Percentiles rank a stretch among this genome's conserved stretches.
Evolutionary conservation across 1,139 yeast species (phyloP).

Genomic region (Yamadazyma oceani): DNA sequence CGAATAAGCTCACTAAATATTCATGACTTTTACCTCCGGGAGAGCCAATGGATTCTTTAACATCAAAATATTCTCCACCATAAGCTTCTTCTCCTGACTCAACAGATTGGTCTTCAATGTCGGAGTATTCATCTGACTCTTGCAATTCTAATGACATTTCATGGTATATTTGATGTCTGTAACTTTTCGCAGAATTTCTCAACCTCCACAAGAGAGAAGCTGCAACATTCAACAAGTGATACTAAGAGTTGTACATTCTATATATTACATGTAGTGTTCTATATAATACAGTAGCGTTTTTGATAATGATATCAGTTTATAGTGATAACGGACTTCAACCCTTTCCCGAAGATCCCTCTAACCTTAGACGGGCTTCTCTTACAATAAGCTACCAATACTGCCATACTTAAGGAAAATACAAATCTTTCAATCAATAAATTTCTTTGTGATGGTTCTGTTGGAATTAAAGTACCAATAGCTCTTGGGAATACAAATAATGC

Average conservation of each 20-base stretch:
- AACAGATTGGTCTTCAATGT: too few relatives aligned
- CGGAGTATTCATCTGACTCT: too few relatives aligned
- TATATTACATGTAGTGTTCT: neutral
- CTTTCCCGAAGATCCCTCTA: constrained; percentile 38
- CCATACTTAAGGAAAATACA: constrained; percentile 34
- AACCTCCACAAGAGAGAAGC: too few relatives aligned
- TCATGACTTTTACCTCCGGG: neutral
- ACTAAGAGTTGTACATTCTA: too few relatives aligned
- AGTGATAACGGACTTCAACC: constrained; percentile 20
- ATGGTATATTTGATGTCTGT: constrained; percentile 1
- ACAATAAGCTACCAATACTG: constrained; percentile 34
- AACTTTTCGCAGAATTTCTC: too few relatives aligned
- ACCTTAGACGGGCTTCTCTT: constrained; percentile 28
- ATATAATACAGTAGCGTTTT: neutral
- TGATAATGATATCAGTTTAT: too few relatives aligned
- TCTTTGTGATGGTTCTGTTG: constrained; percentile 25
- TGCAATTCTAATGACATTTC: constrained; percentile 13
- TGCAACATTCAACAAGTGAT: too few relatives aligned
- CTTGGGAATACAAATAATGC: constrained; percentile 41
- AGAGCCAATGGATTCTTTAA: neutral
- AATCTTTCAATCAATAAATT: constrained; percentile 30
- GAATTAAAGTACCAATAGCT: constrained; percentile 36
- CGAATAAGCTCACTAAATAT: neutral
- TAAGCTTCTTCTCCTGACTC: too few relatives aligned
- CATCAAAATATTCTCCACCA: neutral